Base-by-base conservation (phyloP, 2,329 filamentous ascomycete genomes). In the Gnomoniopsis sp. region DNA sequence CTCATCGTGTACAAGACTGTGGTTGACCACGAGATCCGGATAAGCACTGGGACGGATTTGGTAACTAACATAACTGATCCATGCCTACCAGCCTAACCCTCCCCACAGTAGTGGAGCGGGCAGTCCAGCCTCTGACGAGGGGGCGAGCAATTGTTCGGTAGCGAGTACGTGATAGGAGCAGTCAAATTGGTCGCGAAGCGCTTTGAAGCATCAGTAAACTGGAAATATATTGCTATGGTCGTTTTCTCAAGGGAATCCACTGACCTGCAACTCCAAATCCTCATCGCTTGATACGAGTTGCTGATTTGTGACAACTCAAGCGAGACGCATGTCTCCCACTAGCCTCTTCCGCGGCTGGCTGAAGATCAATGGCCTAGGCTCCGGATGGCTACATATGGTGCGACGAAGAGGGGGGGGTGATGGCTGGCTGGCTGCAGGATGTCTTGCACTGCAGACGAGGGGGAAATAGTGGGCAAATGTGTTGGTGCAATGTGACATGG, bases 361-460 rank as follows among this genome's bases (percentile, higher is more conserved):
- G 58, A 33, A 53, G 36, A 14, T 49, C 38, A 26, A 26, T 53
- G 26, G 34, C 34, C 30, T 30, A 22, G 46, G 38, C 30, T 38
- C 17, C 58, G 46, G 58, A 30, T 44, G 26, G 49, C 11, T 57
- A 52, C 54, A 60, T 47, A 15, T 26, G 53, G 49, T 19, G 19
- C 43, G 26, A 44, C 4, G 48, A 30, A 41, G 22, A 30, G 49
- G 26, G 22, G 17, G 22, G 41, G 36, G 49, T 43, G 22, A 52
- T 41, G 33, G 52, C 38, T 48, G 38, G 48, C 26, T 41, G 36
- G 44, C 36, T 60, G 58, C 58, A 60, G 46, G 46, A 54, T 57
- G 46, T 57, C 58, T 58, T 57, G 49, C 53, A 57, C 49, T 46
- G 50, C 54, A 54, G 50, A 51, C n/a, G 49, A 43, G 12, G 17